Percentiles rank a stretch among this genome's conserved stretches.
phyloP scores from a whole-genome alignment of 1,139 yeast species.

The Hyphopichia burtonii region DNA sequence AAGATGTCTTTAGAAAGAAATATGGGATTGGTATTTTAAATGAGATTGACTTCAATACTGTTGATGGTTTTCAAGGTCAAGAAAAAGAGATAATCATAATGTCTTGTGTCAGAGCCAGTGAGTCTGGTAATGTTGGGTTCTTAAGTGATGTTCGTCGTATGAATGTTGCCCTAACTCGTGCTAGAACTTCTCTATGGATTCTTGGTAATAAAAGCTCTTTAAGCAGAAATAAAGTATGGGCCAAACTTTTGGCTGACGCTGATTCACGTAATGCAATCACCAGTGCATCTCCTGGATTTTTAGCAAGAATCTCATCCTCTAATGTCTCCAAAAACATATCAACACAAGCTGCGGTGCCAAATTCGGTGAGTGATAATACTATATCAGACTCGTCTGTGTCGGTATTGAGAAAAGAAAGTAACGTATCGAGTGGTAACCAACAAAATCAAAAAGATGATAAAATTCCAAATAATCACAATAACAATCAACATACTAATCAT shows the following conservation, averaged over 20 bases:
- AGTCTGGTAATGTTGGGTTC: conserved; percentile 73
- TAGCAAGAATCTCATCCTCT: conserved; percentile 14
- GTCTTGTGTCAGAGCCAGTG: conserved; percentile 91
- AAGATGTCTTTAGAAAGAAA: conserved; percentile 51
- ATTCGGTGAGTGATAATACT: too few species aligned
- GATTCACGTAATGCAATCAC: conserved; percentile 38
- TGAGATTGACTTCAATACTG: conserved; percentile 86
- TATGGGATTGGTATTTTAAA: conserved; percentile 65
- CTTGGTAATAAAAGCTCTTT: conserved; percentile 75
- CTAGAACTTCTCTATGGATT: conserved; percentile 88
- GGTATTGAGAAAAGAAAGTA: too few species aligned
- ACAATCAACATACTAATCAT: too few species aligned
- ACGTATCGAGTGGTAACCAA: too few species aligned
- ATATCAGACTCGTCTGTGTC: too few species aligned
- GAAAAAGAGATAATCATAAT: conserved; percentile 91
- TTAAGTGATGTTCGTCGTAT: conserved; percentile 86
- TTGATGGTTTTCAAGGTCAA: conserved; percentile 98
- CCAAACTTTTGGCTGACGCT: conserved; percentile 63
- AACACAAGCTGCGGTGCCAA: too few species aligned
- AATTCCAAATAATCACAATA: too few species aligned
- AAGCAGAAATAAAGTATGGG: conserved; percentile 66
- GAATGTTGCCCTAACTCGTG: conserved; percentile 96
- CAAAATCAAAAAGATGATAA: too few species aligned
- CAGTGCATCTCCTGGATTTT: conserved; percentile 40
- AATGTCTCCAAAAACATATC: too few species aligned